These are phyloP conservation scores for Beauveria bassiana DNA, from an alignment of 2,329 filamentous ascomycete genomes.

Conservation along the genomic window DNA sequence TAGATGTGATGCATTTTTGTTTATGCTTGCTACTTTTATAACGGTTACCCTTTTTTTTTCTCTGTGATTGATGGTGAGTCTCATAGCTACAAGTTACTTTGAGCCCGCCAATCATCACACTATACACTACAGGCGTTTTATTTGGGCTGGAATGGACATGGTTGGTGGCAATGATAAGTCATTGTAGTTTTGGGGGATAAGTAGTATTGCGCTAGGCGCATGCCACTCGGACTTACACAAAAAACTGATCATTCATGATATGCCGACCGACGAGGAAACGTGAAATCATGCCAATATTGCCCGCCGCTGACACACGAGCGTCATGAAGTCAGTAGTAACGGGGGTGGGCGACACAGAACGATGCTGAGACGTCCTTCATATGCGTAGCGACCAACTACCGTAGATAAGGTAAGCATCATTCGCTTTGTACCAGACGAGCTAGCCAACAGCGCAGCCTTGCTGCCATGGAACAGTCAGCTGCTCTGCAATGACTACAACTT, in stretches of 20 bases:
- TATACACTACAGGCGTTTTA: constrained; percentile 9
- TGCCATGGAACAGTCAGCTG: too few relatives aligned
- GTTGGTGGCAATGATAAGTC: background rate
- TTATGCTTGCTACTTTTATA: background rate
- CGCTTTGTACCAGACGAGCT: too few relatives aligned
- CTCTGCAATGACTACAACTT: background rate
- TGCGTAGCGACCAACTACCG: too few relatives aligned
- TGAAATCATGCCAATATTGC: background rate
- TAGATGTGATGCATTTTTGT: constrained; percentile 1
- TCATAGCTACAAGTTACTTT: background rate
- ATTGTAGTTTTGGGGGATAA: background rate
- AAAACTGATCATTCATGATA: background rate
- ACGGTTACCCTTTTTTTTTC: constrained; percentile 8
- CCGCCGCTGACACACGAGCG: background rate
- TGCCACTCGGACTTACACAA: background rate
- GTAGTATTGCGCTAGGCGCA: background rate
- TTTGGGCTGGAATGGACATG: background rate
- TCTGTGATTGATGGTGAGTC: constrained; percentile 10
- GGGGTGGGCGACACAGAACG: too few relatives aligned
- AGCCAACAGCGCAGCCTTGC: too few relatives aligned
- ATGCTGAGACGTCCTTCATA: too few relatives aligned
- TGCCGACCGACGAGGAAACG: background rate
- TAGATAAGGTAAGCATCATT: too few relatives aligned
- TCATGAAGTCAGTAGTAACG: too few relatives aligned
- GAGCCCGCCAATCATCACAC: background rate